A percentile compares a stretch with the other conserved stretches of the same genome.
Evolutionary conservation across 228 moss, liverwort and hornwort genomes (phyloP).

Genomic region (Sphagnum fallax): DNA sequence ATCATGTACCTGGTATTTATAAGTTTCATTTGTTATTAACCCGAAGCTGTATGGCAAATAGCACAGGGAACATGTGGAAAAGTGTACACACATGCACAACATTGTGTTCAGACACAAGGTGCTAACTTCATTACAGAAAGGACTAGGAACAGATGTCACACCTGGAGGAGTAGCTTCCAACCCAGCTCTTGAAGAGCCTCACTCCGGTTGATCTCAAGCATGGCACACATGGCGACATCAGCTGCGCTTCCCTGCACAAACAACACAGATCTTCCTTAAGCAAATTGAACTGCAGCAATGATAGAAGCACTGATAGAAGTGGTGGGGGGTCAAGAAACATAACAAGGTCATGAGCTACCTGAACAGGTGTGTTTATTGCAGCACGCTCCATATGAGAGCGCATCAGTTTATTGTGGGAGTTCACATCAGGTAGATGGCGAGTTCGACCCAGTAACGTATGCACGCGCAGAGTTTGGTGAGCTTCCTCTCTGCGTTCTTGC

Average conservation of each 20-base stretch:
- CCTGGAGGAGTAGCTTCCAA: constrained; percentile 92
- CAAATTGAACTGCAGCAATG: neutral
- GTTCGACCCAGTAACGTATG: constrained; percentile 88
- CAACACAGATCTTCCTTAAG: constrained; percentile 7
- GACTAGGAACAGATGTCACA: neutral
- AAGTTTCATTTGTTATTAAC: neutral
- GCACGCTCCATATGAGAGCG: constrained; percentile 87
- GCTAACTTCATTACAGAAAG: neutral
- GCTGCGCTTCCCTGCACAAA: constrained; percentile 89
- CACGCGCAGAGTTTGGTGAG: constrained; percentile 55
- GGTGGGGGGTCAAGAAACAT: too few species aligned
- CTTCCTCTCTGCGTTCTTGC: constrained; percentile 68
- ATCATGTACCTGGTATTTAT: constrained; percentile 71
- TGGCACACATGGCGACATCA: constrained; percentile 98
- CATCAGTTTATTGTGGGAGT: constrained; percentile 47
- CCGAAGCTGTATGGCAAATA: too few species aligned
- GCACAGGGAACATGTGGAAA: neutral
- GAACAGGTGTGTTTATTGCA: constrained; percentile 97
- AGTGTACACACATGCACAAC: neutral
- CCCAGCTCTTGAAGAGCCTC: constrained; percentile 64
- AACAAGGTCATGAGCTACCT: constrained; percentile 28
- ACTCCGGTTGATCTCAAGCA: constrained; percentile 80
- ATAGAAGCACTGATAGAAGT: neutral
- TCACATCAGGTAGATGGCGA: constrained; percentile 90
- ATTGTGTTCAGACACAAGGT: too few species aligned